Evolutionary conservation across 805 yeast species (phyloP).

Genomic region (Kluyveromyces lactis): DNA sequence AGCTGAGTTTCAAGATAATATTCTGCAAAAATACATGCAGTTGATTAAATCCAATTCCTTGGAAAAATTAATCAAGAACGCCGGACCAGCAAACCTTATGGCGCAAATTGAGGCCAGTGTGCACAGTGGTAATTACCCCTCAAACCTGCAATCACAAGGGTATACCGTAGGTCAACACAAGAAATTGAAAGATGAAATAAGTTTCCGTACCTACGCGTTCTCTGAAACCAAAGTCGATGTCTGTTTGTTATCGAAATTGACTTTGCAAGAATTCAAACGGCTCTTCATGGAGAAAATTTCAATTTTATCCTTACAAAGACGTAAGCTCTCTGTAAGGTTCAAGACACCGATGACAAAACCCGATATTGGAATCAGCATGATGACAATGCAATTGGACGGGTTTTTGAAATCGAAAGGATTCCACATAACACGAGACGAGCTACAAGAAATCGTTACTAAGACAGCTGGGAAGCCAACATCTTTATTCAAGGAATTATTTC

Average conservation of each 20-base stretch:
- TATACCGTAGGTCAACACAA: slow-evolving; percentile 36
- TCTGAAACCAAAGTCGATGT: slow-evolving; percentile 31
- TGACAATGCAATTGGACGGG: slow-evolving; percentile 35
- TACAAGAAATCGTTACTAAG: slow-evolving; percentile 32
- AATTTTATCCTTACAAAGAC: slow-evolving; percentile 28
- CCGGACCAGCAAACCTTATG: slow-evolving; percentile 31
- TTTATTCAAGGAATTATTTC: slow-evolving; percentile 35
- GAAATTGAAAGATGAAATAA: slow-evolving; percentile 41
- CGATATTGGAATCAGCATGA: slow-evolving; percentile 30
- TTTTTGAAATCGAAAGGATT: slow-evolving; percentile 42
- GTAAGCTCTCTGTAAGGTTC: slow-evolving; percentile 38
- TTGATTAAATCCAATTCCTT: slow-evolving; percentile 9
- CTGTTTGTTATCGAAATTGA: slow-evolving; percentile 25
- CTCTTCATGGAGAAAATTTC: slow-evolving; percentile 33
- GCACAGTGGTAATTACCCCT: slow-evolving; percentile 24
- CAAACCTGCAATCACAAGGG: slow-evolving; percentile 9
- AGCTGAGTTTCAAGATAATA: slow-evolving; percentile 28
- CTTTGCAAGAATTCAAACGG: slow-evolving; percentile 25
- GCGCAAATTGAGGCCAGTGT: slow-evolving; percentile 30
- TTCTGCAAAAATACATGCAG: slow-evolving; percentile 33
- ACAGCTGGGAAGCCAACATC: slow-evolving; percentile 32
- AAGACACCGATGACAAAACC: slow-evolving; percentile 30
- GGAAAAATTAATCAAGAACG: slow-evolving; percentile 10
- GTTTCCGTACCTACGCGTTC: slow-evolving; percentile 36
- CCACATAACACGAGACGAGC: slow-evolving; percentile 34